These are phyloP conservation scores for Colletotrichum endophyticum DNA, from an alignment of 2,329 filamentous ascomycete species.

Conservation along the genomic window DNA sequence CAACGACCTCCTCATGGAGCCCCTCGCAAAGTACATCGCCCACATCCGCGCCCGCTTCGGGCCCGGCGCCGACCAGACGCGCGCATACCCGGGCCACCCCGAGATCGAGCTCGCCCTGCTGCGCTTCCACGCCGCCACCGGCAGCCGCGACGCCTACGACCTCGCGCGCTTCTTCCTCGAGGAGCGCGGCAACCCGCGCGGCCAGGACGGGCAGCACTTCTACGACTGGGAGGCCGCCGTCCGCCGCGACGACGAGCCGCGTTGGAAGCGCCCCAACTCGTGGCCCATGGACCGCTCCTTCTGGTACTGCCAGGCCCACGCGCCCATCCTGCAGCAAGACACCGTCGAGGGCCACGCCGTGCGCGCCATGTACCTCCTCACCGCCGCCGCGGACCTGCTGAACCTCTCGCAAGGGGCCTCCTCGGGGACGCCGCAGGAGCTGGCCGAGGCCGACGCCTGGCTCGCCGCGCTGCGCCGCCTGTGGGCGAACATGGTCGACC, in stretches of 20 bases:
- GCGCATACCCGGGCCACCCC: conserved; percentile 66
- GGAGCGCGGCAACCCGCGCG: conserved; percentile 56
- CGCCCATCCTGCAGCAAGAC: conserved; percentile 56
- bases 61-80: conserved; percentile 49
- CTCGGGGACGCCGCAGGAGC: conserved; percentile 19
- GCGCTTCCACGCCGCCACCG: conserved; percentile 35
- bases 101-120: conserved; percentile 54
- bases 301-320: conserved; percentile 63
- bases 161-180: conserved; percentile 62
- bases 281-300: conserved; percentile 44
- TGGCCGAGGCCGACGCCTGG: conserved; percentile 31
- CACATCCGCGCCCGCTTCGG: conserved; percentile 59
- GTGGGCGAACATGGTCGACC: conserved; percentile 65
- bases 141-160: conserved; percentile 39
- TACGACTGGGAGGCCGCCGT: conserved; percentile 55
- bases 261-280: conserved; percentile 49
- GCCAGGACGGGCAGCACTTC: conserved; percentile 54
- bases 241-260: conserved; percentile 25
- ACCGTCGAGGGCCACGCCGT: conserved; percentile 65
- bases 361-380: conserved; percentile 64
- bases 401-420: conserved; percentile 35
- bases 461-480: conserved; percentile 47
- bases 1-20: conserved; percentile 55
- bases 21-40: conserved; percentile 59
- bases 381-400: conserved; percentile 60